Percentiles rank a stretch among this genome's conserved stretches.
phyloP scores from a whole-genome alignment of 2,329 filamentous ascomycete species.

The Zymoseptoria ardabiliae region DNA sequence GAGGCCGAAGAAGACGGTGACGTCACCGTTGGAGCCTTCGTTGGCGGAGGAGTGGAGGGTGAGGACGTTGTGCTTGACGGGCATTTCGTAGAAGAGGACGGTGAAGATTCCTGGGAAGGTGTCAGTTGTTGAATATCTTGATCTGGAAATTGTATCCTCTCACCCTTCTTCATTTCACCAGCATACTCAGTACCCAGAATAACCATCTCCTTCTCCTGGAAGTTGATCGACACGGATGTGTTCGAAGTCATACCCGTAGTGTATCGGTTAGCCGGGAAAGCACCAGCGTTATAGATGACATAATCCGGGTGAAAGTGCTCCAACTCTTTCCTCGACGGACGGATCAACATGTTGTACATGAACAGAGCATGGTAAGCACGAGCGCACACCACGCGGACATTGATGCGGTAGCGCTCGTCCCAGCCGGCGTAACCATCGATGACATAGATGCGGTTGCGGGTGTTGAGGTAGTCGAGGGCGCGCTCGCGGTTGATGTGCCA shows the following conservation, averaged over 20 bases:
- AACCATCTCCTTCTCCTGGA: slow-evolving; percentile 99
- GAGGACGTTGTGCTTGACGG: slow-evolving; percentile 97
- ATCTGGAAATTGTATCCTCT: background rate
- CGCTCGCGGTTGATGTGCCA: slow-evolving; percentile 99
- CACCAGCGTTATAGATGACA: slow-evolving; percentile 98
- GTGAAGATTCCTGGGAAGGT: slow-evolving; percentile 72
- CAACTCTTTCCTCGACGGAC: slow-evolving; percentile 81
- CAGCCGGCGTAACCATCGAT: slow-evolving; percentile 95
- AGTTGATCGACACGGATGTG: slow-evolving; percentile 98
- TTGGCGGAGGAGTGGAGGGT: slow-evolving; percentile 98
- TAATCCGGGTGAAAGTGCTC: slow-evolving; percentile 98
- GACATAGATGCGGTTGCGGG: slow-evolving; percentile 96
- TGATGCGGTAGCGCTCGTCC: slow-evolving; percentile 97
- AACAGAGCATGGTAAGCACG: slow-evolving; percentile 99
- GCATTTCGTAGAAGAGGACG: slow-evolving; percentile 99
- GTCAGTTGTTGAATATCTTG: slow-evolving; percentile 6
- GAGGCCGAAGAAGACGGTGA: slow-evolving; percentile 98
- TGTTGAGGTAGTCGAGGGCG: slow-evolving; percentile 98
- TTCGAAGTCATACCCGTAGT: slow-evolving; percentile 98
- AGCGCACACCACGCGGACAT: slow-evolving; percentile 94
- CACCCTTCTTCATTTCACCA: slow-evolving; percentile 27
- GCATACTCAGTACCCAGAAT: slow-evolving; percentile 98
- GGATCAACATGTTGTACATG: slow-evolving; percentile 99
- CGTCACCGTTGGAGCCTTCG: slow-evolving; percentile 87
- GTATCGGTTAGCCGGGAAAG: slow-evolving; percentile 96